Base-by-base conservation (phyloP, 768 basidiomycete genomes). In the Russula foetens region DNA sequence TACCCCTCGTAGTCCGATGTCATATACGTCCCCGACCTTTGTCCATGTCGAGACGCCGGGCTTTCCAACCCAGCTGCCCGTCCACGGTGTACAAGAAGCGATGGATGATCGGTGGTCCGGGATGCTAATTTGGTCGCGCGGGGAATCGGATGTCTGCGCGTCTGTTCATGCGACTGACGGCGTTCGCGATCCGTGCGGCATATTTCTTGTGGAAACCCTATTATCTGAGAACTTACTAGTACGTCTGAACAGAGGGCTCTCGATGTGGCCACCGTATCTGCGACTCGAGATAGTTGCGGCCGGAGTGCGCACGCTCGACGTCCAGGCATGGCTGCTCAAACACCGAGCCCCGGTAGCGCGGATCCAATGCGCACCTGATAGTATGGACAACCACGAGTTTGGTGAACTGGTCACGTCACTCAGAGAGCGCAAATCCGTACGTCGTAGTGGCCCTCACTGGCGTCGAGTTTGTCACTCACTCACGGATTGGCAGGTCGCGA, bases 321-420 rank as follows among this genome's bases (percentile, higher is more conserved):
- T 65, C 7, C 47, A 59, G 23, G 21, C 46, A 23, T 58, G 60
- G 56, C 39, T 61, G 7, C 33, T 15, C 26, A 29, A 44, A 7
- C 35, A 5, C 39, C 35, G 48, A 14, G 49, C 63, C 7, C n/a
- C 50, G 8, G 21, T 58, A 9, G 28, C n/a, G 23, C 41, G 29
- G 3, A 33, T 58, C 26, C 21, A 9, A 17, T 5, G 43, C 21
- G 24, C 43, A 14, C 11, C 28, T 11, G 47, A n/a, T n/a, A n/a
- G 19, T 33, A 26, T 35, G 26, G 47, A 31, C 21, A 19, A 21
- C 1, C 4, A 7, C 2, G 2, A 49, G 14, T 61, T 44, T 19
- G 29, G n/a, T 21, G 12, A 17, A 7, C 39, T 63, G 19, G 38
- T 60, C 8, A 19, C 24, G 6, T 29, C 31, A 19, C 35, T 63